Conservation (phyloP, 1,139 yeast genomes). For the Candida sp. region DNA sequence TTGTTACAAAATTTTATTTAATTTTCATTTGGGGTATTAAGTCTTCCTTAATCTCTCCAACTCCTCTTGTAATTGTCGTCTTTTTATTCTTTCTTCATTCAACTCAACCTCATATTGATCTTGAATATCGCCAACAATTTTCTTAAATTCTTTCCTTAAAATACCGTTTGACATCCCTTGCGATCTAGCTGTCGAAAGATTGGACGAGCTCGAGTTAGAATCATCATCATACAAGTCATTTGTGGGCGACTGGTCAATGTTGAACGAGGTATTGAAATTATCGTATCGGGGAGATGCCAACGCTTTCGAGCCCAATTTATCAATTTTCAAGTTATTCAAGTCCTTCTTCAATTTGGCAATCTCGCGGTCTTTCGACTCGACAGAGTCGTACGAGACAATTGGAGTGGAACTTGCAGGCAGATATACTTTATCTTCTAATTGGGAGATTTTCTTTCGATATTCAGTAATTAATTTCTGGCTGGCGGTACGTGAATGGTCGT, state of each 20-base stretch:
- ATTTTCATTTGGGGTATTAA: not conserved
- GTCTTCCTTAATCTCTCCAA: slow-evolving; percentile 8
- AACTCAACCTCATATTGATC: slow-evolving; percentile 58
- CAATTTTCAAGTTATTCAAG: slow-evolving; percentile 46
- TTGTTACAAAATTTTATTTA: not conserved
- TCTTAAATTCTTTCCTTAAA: slow-evolving; percentile 68
- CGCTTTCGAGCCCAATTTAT: slow-evolving; percentile 35
- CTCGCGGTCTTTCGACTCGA: slow-evolving; percentile 43
- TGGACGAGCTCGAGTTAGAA: not conserved
- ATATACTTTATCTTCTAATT: slow-evolving; percentile 27
- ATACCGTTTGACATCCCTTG: slow-evolving; percentile 39
- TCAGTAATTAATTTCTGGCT: slow-evolving; percentile 47
- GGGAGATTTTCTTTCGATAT: slow-evolving; percentile 41
- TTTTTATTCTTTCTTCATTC: slow-evolving; percentile 52
- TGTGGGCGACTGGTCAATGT: slow-evolving; percentile 7
- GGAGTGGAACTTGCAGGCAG: slow-evolving; percentile 1
- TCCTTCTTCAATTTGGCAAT: slow-evolving; percentile 45
- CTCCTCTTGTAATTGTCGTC: slow-evolving; percentile 46
- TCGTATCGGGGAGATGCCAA: slow-evolving; percentile 6
- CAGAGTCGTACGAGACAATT: slow-evolving; percentile 7
- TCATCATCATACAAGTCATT: slow-evolving; percentile 14
- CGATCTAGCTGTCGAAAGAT: not conserved
- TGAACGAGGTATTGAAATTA: slow-evolving; percentile 5
- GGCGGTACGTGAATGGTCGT: slow-evolving; percentile 52
- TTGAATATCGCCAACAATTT: slow-evolving; percentile 61